Percentiles rank a stretch among this genome's conserved stretches.
Conservation (phyloP, 495 filamentous ascomycete species). For the Xylaria acuta region DNA sequence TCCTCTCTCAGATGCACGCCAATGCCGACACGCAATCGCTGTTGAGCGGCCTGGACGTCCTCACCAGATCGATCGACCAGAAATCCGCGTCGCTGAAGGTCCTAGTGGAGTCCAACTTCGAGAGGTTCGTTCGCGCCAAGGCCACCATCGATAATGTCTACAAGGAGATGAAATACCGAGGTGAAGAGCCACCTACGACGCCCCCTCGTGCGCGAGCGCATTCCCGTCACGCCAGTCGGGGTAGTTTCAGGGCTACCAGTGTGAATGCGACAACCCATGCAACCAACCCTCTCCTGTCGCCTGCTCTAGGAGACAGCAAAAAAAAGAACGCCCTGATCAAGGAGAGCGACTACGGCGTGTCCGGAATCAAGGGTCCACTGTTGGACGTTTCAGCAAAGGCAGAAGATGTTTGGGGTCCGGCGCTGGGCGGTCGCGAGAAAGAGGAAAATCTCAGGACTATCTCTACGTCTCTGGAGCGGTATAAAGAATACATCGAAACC, state of each 20-base stretch:
- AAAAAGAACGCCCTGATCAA: slow-evolving; percentile 90
- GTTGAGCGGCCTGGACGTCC: slow-evolving; percentile 76
- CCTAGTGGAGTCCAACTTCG: slow-evolving; percentile 95
- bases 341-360: slow-evolving; percentile 93
- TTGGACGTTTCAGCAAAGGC: slow-evolving; percentile 90
- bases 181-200: slow-evolving; percentile 64
- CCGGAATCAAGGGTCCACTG: slow-evolving; percentile 85
- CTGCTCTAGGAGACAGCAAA: slow-evolving; percentile 53
- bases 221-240: slow-evolving; percentile 67
- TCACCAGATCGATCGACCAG: slow-evolving; percentile 91
- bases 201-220: slow-evolving; percentile 52
- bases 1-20: slow-evolving; percentile 88
- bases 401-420: slow-evolving; percentile 96
- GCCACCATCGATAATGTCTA: slow-evolving; percentile 98
- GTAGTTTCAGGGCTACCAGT: slow-evolving; percentile 67
- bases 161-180: slow-evolving; percentile 93
- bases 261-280: slow-evolving; percentile 41
- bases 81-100: slow-evolving; percentile 96
- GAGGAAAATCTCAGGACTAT: slow-evolving; percentile 84
- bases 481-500: slow-evolving; percentile 81
- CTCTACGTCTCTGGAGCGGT: slow-evolving; percentile 72
- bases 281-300: slow-evolving; percentile 41
- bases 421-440: slow-evolving; percentile 87
- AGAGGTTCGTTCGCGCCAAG: slow-evolving; percentile 95
- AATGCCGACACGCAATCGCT: slow-evolving; percentile 80